Conservation (phyloP, 139 green algal genomes). For the Tetraselmis striata region DNA sequence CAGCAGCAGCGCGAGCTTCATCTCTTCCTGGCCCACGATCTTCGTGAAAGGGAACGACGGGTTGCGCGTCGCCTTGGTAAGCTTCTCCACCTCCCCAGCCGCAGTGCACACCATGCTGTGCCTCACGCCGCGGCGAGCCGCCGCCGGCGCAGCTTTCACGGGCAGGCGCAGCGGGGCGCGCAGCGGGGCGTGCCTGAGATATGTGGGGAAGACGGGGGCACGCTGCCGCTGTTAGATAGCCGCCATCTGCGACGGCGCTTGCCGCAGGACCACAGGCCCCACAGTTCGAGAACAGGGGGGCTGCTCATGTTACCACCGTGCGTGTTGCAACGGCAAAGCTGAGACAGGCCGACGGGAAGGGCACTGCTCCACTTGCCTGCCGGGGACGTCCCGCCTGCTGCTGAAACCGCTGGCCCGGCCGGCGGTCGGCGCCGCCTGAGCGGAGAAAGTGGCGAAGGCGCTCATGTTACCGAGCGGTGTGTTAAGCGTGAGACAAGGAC, state of each 20-base stretch:
- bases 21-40: constrained; percentile 84
- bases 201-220: too few species aligned
- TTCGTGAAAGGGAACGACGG: constrained; percentile 74
- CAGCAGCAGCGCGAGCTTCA: constrained; percentile 86
- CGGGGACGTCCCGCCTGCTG: neutral
- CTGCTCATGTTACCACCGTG: too few species aligned
- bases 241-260: too few species aligned
- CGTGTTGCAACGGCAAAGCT: too few species aligned
- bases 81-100: neutral
- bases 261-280: too few species aligned
- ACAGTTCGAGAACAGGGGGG: too few species aligned
- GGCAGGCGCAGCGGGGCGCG: neutral
- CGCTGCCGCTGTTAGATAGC: too few species aligned
- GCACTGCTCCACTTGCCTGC: neutral
- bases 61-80: constrained; percentile 16
- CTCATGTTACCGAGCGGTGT: neutral
- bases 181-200: too few species aligned
- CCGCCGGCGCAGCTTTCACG: neutral
- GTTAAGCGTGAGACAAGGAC: too few species aligned
- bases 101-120: neutral
- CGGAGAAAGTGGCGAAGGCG: neutral
- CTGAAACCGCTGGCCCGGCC: neutral
- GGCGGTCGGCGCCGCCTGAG: neutral
- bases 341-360: too few species aligned
- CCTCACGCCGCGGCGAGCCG: neutral